phyloP scores from a whole-genome alignment of 495 filamentous ascomycete genomes.

The Penicillium angulare region DNA sequence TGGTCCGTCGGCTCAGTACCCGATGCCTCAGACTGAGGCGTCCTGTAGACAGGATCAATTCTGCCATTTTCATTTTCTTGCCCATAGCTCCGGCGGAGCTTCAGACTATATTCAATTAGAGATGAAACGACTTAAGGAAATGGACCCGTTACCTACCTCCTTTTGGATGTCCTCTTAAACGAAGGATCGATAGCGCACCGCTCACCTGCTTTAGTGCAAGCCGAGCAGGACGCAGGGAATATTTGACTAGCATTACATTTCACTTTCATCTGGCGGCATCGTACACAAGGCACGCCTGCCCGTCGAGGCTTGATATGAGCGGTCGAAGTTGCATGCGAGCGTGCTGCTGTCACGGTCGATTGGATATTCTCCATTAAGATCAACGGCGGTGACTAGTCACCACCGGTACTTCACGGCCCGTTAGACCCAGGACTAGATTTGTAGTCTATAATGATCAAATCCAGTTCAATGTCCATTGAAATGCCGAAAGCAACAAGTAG shows the following conservation, averaged over 20 bases:
- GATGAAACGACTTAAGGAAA: background rate
- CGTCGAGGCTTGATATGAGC: constrained; percentile 3
- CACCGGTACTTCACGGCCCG: background rate
- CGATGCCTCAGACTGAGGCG: background rate
- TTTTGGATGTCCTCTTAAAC: constrained; percentile 2
- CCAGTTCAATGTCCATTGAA: background rate
- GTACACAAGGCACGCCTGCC: constrained; percentile 4
- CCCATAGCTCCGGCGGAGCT: background rate
- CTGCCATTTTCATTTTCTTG: background rate
- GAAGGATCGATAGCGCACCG: constrained; percentile 3
- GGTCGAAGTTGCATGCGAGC: constrained; percentile 1
- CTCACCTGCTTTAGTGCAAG: constrained; percentile 1
- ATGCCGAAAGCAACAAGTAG: background rate
- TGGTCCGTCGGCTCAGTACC: background rate
- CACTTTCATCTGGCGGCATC: constrained; percentile 9
- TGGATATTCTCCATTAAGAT: constrained; percentile 5
- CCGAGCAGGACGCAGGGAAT: constrained; percentile 5
- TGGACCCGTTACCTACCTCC: background rate
- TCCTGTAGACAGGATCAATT: constrained; percentile 1
- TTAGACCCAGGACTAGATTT: too few species aligned
- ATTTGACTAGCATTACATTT: constrained; percentile 7
- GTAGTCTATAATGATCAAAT: too few species aligned
- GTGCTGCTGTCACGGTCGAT: background rate
- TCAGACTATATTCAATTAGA: constrained; percentile 3
- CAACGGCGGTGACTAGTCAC: background rate